A percentile compares a stretch with the other conserved stretches of the same genome.
These are phyloP conservation scores for Incumbomyces lentus DNA, from an alignment of 2,329 filamentous ascomycete genomes.

Conservation along the genomic window DNA sequence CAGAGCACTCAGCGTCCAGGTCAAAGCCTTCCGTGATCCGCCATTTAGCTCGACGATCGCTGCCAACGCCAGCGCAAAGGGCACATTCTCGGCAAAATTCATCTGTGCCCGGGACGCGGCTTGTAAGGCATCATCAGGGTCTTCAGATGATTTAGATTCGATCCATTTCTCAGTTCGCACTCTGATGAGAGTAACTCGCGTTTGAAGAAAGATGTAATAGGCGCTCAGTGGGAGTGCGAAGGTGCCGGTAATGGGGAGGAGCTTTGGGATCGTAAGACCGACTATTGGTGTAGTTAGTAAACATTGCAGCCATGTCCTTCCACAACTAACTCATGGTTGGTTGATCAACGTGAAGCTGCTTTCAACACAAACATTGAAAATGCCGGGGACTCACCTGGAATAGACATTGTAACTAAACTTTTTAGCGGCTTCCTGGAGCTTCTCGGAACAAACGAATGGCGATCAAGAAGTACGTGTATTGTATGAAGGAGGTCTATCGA, in stretches of 20 bases:
- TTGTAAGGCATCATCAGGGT: conserved; percentile 24
- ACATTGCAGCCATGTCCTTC: not conserved
- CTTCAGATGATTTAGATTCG: conserved; percentile 13
- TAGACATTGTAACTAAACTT: conserved; percentile 9
- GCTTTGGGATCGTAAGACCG: conserved; percentile 21
- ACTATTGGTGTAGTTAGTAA: conserved; percentile 5
- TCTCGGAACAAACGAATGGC: too few relatives aligned
- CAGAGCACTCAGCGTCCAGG: conserved; percentile 29
- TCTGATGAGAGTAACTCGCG: conserved; percentile 29
- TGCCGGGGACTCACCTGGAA: conserved; percentile 10
- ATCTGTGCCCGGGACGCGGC: conserved; percentile 28
- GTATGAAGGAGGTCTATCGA: too few relatives aligned
- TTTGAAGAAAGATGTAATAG: conserved; percentile 33
- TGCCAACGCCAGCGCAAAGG: conserved; percentile 29
- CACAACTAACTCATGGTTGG: not conserved
- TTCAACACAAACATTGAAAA: not conserved
- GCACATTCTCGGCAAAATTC: conserved; percentile 38
- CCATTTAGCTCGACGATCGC: conserved; percentile 38
- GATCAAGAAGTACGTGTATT: too few relatives aligned
- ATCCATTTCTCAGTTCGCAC: conserved; percentile 24
- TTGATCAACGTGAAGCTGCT: not conserved
- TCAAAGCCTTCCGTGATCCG: conserved; percentile 29
- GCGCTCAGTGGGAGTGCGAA: conserved; percentile 30
- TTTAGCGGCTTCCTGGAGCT: not conserved
- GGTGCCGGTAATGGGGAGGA: conserved; percentile 20